These are phyloP conservation scores for Rhizophora apiculata DNA, from an alignment of 345 rosid species.

Conservation along the genomic window DNA sequence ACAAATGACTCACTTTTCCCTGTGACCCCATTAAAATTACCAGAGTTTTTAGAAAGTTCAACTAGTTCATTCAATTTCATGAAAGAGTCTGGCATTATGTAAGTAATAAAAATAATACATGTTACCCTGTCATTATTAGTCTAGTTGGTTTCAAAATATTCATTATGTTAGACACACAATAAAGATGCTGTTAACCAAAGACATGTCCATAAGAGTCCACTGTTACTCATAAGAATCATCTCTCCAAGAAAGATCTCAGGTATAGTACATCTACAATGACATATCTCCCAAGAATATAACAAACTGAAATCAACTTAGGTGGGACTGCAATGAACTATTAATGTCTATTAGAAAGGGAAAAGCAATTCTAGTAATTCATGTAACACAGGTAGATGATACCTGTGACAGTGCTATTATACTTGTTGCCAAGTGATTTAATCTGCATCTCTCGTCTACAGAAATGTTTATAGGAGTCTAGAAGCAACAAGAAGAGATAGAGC, in stretches of 20 bases:
- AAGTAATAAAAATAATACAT: no score
- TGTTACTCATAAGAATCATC: neutral
- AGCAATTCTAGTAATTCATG: neutral
- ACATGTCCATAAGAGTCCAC: neutral
- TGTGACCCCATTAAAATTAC: no score
- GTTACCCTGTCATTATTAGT: no score
- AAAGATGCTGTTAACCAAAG: neutral
- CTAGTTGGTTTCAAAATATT: neutral
- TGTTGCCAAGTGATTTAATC: slow-evolving; percentile 83
- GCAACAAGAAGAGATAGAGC: slow-evolving; percentile 22
- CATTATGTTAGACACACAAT: neutral
- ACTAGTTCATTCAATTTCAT: no score
- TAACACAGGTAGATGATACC: slow-evolving; percentile 35
- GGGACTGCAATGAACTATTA: neutral
- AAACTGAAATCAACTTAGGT: neutral
- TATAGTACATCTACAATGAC: neutral
- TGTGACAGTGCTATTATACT: slow-evolving; percentile 76
- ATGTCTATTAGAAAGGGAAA: neutral
- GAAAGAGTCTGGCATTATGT: no score
- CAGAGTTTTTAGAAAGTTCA: no score
- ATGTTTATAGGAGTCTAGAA: slow-evolving; percentile 69
- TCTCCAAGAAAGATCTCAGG: neutral
- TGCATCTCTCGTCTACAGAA: slow-evolving; percentile 78
- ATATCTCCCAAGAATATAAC: neutral
- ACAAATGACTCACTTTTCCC: no score